These are phyloP conservation scores for Cystobasidiopsis lactophilus DNA, from an alignment of 768 basidiomycete genomes.

Conservation along the genomic window DNA sequence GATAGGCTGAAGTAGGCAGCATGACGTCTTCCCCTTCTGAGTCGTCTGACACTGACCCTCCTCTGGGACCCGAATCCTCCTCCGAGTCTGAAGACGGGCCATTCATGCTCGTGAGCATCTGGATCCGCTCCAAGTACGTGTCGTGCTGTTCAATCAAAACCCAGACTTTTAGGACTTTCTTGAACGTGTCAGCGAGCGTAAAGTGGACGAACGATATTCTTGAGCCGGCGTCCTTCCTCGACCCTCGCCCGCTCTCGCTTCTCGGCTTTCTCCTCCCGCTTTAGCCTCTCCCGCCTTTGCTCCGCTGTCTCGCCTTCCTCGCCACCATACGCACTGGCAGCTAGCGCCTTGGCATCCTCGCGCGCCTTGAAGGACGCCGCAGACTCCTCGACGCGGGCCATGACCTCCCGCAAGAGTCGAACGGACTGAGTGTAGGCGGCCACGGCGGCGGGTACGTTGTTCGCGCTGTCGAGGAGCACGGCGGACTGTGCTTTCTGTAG, in stretches of 20 bases:
- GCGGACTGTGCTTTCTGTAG: constrained; percentile 74
- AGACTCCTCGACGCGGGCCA: constrained; percentile 61
- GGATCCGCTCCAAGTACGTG: constrained; percentile 85
- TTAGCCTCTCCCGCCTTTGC: constrained; percentile 23
- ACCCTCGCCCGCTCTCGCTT: constrained; percentile 63
- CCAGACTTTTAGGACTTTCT: constrained; percentile 3
- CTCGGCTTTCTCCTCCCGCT: constrained; percentile 30
- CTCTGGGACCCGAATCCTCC: no score
- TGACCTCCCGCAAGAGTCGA: constrained; percentile 66
- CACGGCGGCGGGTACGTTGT: constrained; percentile 77
- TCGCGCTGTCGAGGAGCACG: constrained; percentile 64
- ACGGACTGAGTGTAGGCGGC: constrained; percentile 71
- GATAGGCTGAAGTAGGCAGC: no score
- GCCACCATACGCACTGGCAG: constrained; percentile 27
- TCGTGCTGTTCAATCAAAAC: constrained; percentile 42
- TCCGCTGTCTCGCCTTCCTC: constrained; percentile 32
- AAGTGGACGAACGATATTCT: constrained; percentile 53
- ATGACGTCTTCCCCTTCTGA: no score
- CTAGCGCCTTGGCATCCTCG: not conserved
- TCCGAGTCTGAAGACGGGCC: no score
- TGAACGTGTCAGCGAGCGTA: not conserved
- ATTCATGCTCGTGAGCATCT: constrained; percentile 35
- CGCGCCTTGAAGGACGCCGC: constrained; percentile 25
- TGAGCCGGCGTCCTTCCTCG: constrained; percentile 65
- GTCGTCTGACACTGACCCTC: no score